Percentiles rank a stretch among this genome's conserved stretches.
Conservation (phyloP, 2,329 filamentous ascomycete species). For the Phialophora macrospora region DNA sequence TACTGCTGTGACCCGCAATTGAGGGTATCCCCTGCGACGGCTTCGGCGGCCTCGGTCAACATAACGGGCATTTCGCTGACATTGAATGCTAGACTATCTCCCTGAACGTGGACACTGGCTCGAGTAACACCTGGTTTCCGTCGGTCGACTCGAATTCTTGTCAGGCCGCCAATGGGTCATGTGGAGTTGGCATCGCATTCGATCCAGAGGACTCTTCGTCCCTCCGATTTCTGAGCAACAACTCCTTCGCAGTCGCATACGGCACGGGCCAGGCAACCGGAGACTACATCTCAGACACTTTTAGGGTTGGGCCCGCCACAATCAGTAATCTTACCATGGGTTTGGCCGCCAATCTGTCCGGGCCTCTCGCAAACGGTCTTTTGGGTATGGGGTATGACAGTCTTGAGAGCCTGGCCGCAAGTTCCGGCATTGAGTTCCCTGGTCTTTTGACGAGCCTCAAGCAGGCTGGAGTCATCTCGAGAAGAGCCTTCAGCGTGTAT, state of each 20-base stretch:
- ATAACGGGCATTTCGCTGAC: not conserved
- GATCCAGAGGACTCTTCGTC: slow-evolving; percentile 2
- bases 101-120: not conserved
- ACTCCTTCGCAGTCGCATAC: slow-evolving; percentile 43
- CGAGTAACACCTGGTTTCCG: slow-evolving; percentile 7
- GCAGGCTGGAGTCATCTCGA: slow-evolving; percentile 58
- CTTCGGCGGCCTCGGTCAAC: not conserved
- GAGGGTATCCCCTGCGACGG: not conserved
- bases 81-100: not conserved
- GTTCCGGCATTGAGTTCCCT: slow-evolving; percentile 50
- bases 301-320: slow-evolving; percentile 46
- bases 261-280: slow-evolving; percentile 60
- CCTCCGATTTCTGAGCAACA: not conserved
- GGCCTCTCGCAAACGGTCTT: slow-evolving; percentile 60
- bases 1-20: not conserved
- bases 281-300: slow-evolving; percentile 46
- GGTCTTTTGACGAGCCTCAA: slow-evolving; percentile 70
- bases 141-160: not conserved
- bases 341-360: slow-evolving; percentile 56
- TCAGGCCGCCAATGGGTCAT: not conserved
- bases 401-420: slow-evolving; percentile 45
- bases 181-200: not conserved
- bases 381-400: slow-evolving; percentile 58
- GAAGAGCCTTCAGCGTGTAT: slow-evolving; percentile 47
- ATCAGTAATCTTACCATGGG: slow-evolving; percentile 71